Base-by-base conservation (phyloP, 345 rosid genomes). In the Turnera subulata region DNA sequence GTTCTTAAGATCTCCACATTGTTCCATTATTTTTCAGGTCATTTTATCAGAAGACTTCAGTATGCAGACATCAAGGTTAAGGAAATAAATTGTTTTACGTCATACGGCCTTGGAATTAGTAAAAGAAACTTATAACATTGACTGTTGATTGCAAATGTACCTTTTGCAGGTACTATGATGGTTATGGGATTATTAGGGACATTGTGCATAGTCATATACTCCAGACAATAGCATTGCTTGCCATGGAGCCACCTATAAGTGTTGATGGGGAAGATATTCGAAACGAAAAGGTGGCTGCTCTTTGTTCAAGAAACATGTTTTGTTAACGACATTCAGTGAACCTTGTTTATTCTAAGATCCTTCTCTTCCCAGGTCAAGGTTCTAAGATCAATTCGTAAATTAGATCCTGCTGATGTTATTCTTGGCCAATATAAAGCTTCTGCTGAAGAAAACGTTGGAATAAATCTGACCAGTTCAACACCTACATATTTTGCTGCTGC, bases 181-280 rank as follows among this genome's bases (percentile, higher is more conserved):
- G 90, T 62, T 85, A 88, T 77, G 91, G 93, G 55, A 79, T 88
- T 61, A 77, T 85, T 56, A 84, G 76, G 19, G 90, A 83, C 68
- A 71, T 88, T 46, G 82, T 85, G 53, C 88, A 81, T 23, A 83
- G 88, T 65, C 96, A 88, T 73, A 63, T 85, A 56, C 79, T 88
- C 58, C 93, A 85, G 78, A 85, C 84, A 44, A 67, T 83, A 44
- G 86, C 88, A 48, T 75, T 88, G 66, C 86, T 88, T 71, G 79
- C 96, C 47, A 88, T 85, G 93, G 96, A 83, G 70, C 86, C 93
- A 53, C 96, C 96, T 0, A 62, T 80, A 70, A 85, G 85, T 69
- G 90, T 88, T 13, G 68, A 88, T 63, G 93, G 90, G 46, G 93
- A 85, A 82, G 88, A 85, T 76, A 80, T 85, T 71, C 80, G 83